Evolutionary conservation across 148 eudicot genomes (phyloP).

Genomic region (Camellia granthamiana): DNA sequence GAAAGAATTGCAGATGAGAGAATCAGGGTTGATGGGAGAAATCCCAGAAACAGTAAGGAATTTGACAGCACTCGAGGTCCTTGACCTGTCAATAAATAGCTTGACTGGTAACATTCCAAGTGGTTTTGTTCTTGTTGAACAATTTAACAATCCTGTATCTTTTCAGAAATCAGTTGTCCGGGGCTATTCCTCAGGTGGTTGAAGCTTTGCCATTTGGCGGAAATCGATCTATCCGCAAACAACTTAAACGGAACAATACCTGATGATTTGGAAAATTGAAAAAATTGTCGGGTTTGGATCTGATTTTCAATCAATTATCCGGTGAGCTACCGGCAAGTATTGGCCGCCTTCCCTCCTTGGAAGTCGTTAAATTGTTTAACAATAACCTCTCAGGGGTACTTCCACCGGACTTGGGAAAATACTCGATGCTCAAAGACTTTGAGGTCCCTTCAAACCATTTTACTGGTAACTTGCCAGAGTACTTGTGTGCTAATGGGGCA

Average conservation of each 20-base stretch:
- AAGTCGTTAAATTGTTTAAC: neutral
- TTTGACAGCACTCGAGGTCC: neutral
- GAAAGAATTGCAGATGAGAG: neutral
- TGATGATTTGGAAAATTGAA: neutral
- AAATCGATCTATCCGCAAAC: neutral
- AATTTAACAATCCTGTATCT: slow-evolving; percentile 3
- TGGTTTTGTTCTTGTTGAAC: slow-evolving; percentile 15
- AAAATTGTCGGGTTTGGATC: neutral
- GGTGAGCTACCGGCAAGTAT: neutral
- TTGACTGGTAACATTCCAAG: slow-evolving; percentile 14
- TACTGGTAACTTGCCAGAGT: neutral
- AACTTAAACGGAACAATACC: neutral
- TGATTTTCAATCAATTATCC: neutral
- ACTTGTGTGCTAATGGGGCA: neutral
- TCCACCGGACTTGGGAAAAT: neutral
- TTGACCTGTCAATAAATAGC: slow-evolving; percentile 16
- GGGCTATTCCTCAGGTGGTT: slow-evolving; percentile 7
- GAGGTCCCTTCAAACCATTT: neutral
- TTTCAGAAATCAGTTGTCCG: slow-evolving; percentile 10
- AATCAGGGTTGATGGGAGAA: neutral
- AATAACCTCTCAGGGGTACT: neutral
- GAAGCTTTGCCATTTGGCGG: neutral
- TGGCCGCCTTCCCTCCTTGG: neutral
- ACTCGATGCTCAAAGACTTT: neutral
- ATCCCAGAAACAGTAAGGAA: slow-evolving; percentile 10